Evolutionary conservation across 306 rosid species (phyloP).

Genomic region (Begonia loranthoides): DNA sequence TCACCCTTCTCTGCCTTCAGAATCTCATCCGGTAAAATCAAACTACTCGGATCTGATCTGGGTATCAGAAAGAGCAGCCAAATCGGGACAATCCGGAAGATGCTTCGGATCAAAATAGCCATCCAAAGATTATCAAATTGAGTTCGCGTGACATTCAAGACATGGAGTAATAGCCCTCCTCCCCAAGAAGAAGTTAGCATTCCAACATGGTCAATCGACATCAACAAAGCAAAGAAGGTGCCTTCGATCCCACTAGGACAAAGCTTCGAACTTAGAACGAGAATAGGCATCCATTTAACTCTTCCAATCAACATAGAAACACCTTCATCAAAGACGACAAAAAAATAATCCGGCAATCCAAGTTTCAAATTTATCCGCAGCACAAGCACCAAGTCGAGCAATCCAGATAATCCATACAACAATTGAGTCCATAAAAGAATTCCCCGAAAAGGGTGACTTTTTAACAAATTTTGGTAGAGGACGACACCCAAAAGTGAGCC

Average conservation of each 20-base stretch:
- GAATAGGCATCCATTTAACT: constrained; percentile 90
- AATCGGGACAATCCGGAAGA: constrained; percentile 49
- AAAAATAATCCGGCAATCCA: constrained; percentile 70
- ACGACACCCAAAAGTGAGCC: constrained; percentile 75
- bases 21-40: constrained; percentile 33
- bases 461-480: constrained; percentile 63
- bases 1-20: constrained; percentile 20
- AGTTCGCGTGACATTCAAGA: constrained; percentile 56
- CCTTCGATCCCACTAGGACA: constrained; percentile 82
- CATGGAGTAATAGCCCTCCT: constrained; percentile 64
- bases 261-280: constrained; percentile 75
- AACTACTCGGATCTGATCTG: constrained; percentile 48
- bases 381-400: constrained; percentile 53
- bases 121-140: constrained; percentile 58
- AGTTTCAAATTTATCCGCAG: constrained; percentile 44
- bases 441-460: constrained; percentile 64
- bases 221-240: constrained; percentile 70
- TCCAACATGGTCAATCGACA: constrained; percentile 77
- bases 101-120: constrained; percentile 59
- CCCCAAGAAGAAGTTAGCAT: constrained; percentile 68
- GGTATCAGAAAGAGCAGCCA: constrained; percentile 66
- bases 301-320: constrained; percentile 50
- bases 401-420: constrained; percentile 50
- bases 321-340: constrained; percentile 59
- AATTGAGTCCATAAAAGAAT: constrained; percentile 85